Conservation (phyloP, 2,329 filamentous ascomycete species). For the Penicillium olsonii region DNA sequence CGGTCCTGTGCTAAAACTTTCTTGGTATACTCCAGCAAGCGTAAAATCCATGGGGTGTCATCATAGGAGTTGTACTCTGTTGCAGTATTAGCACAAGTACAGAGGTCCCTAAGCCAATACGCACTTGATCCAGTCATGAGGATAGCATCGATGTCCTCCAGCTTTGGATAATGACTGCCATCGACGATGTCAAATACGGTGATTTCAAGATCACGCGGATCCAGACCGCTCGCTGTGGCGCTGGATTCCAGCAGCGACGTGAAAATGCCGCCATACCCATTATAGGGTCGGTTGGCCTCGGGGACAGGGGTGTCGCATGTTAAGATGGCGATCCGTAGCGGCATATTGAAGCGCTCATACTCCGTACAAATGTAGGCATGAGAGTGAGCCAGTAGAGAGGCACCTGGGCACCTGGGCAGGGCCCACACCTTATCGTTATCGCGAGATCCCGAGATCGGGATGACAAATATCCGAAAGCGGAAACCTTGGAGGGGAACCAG, state of each 20-base stretch:
- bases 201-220: slow-evolving; percentile 55
- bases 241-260: slow-evolving; percentile 59
- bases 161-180: slow-evolving; percentile 66
- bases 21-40: slow-evolving; percentile 68
- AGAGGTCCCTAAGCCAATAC: slow-evolving; percentile 21
- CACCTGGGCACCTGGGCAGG: too few relatives aligned
- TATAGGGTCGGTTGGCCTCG: slow-evolving; percentile 64
- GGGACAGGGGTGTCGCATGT: slow-evolving; percentile 80
- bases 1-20: slow-evolving; percentile 61
- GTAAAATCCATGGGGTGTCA: slow-evolving; percentile 72
- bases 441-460: neutral
- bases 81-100: neutral
- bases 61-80: slow-evolving; percentile 74
- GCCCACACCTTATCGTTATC: neutral
- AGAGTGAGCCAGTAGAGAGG: too few relatives aligned
- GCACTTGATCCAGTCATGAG: slow-evolving; percentile 72
- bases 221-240: slow-evolving; percentile 49
- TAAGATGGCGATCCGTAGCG: slow-evolving; percentile 79
- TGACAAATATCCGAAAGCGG: neutral
- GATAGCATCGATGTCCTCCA: slow-evolving; percentile 77
- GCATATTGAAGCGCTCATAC: too few relatives aligned
- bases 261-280: slow-evolving; percentile 73
- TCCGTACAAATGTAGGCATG: too few relatives aligned
- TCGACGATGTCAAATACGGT: slow-evolving; percentile 71
- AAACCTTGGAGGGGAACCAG: too few relatives aligned